phyloP scores from a whole-genome alignment of 768 basidiomycete genomes.

The Tephrocybe sp. region DNA sequence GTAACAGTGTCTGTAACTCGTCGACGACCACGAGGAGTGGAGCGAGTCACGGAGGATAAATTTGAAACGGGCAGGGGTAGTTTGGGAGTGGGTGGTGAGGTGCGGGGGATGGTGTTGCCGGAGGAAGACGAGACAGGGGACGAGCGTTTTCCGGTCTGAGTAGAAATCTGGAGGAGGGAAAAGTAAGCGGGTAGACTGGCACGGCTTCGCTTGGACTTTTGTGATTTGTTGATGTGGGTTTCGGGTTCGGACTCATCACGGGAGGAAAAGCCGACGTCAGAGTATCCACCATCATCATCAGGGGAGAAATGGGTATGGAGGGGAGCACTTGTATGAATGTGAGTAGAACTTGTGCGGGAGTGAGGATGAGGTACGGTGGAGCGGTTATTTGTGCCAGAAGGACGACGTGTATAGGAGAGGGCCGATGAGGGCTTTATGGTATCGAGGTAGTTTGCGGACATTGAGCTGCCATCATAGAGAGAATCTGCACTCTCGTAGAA shows the following conservation, averaged over 20 bases:
- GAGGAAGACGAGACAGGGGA: slow-evolving; percentile 51
- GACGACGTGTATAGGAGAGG: slow-evolving; percentile 66
- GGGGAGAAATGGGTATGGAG: slow-evolving; percentile 38
- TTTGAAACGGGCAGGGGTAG: slow-evolving; percentile 32
- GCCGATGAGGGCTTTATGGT: slow-evolving; percentile 38
- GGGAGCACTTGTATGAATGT: slow-evolving; percentile 43
- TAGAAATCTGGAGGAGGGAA: slow-evolving; percentile 68
- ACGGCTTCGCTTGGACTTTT: slow-evolving; percentile 61
- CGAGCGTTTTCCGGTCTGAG: slow-evolving; percentile 32
- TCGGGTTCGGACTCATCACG: slow-evolving; percentile 37
- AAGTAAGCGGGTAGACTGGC: slow-evolving; percentile 77
- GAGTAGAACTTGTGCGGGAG: slow-evolving; percentile 47
- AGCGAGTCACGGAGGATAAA: slow-evolving; percentile 30
- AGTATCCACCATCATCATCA: slow-evolving; percentile 46
- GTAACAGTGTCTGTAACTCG: slow-evolving; percentile 35
- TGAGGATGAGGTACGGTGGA: slow-evolving; percentile 60
- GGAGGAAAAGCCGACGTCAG: slow-evolving; percentile 39
- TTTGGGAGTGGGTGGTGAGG: slow-evolving; percentile 66
- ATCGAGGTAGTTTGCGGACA: slow-evolving; percentile 38
- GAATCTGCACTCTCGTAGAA: slow-evolving; percentile 40
- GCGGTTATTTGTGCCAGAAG: slow-evolving; percentile 69
- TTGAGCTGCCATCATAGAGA: slow-evolving; percentile 40
- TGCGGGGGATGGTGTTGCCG: slow-evolving; percentile 43
- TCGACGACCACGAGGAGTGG: slow-evolving; percentile 56
- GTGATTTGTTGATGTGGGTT: slow-evolving; percentile 29